These are phyloP conservation scores for Populus hybrid DNA, from an alignment of 441 rosid genomes.

Conservation along the genomic window DNA sequence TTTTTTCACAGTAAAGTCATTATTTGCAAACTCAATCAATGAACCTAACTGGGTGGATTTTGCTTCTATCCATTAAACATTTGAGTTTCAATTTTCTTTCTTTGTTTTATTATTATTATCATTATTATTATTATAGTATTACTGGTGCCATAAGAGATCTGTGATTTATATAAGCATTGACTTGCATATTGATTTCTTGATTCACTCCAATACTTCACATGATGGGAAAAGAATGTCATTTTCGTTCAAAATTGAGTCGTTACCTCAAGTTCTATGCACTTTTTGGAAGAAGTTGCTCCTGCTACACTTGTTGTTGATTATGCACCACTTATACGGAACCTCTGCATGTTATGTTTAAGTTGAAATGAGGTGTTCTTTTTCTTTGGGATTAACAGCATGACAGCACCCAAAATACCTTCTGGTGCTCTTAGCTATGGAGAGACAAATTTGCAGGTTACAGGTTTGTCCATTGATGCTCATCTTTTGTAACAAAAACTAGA, in stretches of 20 bases:
- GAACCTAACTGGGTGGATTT: background rate
- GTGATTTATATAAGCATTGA: background rate
- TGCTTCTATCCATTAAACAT: background rate
- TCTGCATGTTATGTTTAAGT: constrained; percentile 1
- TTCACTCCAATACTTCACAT: background rate
- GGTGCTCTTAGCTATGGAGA: constrained; percentile 46
- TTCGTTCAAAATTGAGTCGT: background rate
- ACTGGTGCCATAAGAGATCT: background rate
- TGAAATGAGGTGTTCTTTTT: constrained; percentile 6
- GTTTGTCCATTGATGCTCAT: constrained; percentile 28
- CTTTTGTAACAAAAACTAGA: background rate
- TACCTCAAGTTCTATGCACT: background rate
- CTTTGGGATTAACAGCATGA: constrained; percentile 55
- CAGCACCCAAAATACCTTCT: constrained; percentile 76
- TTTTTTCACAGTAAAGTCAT: background rate
- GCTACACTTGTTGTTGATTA: background rate
- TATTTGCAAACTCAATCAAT: background rate
- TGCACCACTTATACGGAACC: background rate
- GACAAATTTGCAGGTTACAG: constrained; percentile 67
- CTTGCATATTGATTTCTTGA: background rate
- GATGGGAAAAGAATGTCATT: background rate
- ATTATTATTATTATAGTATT: background rate
- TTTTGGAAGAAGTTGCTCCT: constrained; percentile 1
- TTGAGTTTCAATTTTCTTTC: background rate
- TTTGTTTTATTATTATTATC: background rate